Percentiles rank a stretch among this genome's conserved stretches.
Conservation (phyloP, 192 early-diverging fungal species). For the Pilaira anomala region DNA sequence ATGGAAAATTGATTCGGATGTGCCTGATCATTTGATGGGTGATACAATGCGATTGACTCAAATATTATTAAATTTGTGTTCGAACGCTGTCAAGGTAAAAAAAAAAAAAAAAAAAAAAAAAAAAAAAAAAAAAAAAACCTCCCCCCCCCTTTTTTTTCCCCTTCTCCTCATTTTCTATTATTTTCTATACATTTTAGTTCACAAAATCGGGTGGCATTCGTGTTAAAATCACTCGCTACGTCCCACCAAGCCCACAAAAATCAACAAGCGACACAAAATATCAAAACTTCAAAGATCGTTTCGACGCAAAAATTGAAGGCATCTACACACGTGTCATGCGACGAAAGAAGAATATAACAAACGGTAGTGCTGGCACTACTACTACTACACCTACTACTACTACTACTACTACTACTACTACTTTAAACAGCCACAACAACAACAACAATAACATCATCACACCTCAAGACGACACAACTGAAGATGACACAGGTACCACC, state of each 20-base stretch:
- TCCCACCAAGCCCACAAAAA: conserved; percentile 10
- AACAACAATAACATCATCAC: too few species aligned
- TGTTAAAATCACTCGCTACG: conserved; percentile 28
- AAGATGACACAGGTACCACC: conserved; percentile 3
- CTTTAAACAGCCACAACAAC: too few species aligned
- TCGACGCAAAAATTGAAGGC: conserved; percentile 35
- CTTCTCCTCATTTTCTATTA: neutral
- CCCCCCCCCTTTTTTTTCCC: neutral
- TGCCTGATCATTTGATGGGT: conserved; percentile 51
- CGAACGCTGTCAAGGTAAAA: conserved; percentile 52
- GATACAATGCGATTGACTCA: conserved; percentile 51
- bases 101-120: conserved; percentile 16
- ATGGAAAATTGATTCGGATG: conserved; percentile 49
- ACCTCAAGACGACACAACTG: neutral
- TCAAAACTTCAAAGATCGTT: conserved; percentile 28
- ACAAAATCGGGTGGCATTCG: conserved; percentile 35
- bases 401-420: too few species aligned
- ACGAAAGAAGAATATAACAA: conserved; percentile 7
- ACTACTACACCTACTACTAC: too few species aligned
- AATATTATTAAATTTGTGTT: conserved; percentile 51
- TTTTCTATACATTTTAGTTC: conserved; percentile 21
- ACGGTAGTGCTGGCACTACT: conserved; percentile 19
- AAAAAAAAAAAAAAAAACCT: neutral
- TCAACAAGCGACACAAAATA: neutral
- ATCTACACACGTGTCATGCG: conserved; percentile 29